phyloP scores from a whole-genome alignment of 345 rosid genomes.

The Citrus medica region DNA sequence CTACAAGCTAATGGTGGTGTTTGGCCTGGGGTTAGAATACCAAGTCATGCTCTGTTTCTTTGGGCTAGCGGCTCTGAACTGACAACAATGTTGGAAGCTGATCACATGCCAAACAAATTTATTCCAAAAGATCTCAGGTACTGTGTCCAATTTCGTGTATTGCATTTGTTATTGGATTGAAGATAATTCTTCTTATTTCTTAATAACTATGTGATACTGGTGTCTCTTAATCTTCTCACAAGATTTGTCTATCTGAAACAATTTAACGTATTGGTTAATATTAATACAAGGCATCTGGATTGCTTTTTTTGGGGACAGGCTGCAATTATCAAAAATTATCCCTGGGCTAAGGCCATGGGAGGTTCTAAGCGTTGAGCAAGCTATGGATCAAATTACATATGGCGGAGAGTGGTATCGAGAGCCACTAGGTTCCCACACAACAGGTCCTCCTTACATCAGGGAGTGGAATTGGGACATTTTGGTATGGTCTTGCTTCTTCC shows the following conservation, averaged over 20 bases:
- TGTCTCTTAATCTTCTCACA: neutral
- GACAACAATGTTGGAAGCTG: constrained; percentile 66
- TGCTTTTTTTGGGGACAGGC: constrained; percentile 37
- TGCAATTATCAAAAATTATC: constrained; percentile 53
- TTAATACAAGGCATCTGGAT: neutral
- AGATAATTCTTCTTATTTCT: neutral
- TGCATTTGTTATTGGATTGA: neutral
- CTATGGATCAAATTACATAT: constrained; percentile 84
- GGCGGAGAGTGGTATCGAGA: constrained; percentile 88
- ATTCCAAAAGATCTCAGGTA: constrained; percentile 86
- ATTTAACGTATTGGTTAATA: neutral
- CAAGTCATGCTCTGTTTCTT: constrained; percentile 86
- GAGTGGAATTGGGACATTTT: constrained; percentile 59
- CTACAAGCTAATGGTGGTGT: constrained; percentile 80
- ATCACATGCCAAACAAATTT: constrained; percentile 93
- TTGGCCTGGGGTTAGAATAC: constrained; percentile 89
- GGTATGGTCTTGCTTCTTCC: constrained; percentile 30
- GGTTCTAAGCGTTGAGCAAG: constrained; percentile 87
- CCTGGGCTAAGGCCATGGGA: constrained; percentile 99
- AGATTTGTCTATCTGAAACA: neutral
- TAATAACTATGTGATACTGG: neutral
- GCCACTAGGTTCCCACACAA: constrained; percentile 69
- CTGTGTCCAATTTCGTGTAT: neutral
- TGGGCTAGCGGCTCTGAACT: constrained; percentile 95
- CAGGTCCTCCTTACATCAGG: constrained; percentile 79